Conservation (phyloP, 2,329 filamentous ascomycete species). For the Trichoderma lentiforme region DNA sequence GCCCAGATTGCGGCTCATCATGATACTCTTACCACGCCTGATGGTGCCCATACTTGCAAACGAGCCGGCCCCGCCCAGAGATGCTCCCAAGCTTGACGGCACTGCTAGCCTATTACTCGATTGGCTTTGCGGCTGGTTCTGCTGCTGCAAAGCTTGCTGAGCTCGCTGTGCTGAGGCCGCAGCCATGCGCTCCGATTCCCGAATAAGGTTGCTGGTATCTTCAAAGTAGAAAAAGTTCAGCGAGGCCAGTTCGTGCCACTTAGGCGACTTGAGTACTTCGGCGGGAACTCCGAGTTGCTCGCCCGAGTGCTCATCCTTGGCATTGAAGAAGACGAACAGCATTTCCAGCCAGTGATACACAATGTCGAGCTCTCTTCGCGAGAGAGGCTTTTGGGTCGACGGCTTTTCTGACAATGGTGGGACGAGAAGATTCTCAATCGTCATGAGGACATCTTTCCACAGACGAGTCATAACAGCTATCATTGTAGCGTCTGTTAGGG, state of each 20-base stretch:
- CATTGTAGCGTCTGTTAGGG: slow-evolving; percentile 93
- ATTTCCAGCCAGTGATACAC: slow-evolving; percentile 93
- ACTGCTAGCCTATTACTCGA: slow-evolving; percentile 65
- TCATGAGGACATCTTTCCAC: slow-evolving; percentile 95
- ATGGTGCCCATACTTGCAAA: slow-evolving; percentile 69
- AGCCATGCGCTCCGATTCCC: slow-evolving; percentile 95
- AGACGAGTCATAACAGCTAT: slow-evolving; percentile 95
- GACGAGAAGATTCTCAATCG: slow-evolving; percentile 84
- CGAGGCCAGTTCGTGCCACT: slow-evolving; percentile 95
- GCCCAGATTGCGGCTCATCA: slow-evolving; percentile 90
- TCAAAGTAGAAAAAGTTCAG: slow-evolving; percentile 99
- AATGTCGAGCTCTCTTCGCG: slow-evolving; percentile 84
- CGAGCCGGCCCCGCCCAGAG: slow-evolving; percentile 33
- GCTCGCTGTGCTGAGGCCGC: slow-evolving; percentile 74
- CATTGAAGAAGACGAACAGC: slow-evolving; percentile 93
- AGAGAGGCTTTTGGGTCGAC: slow-evolving; percentile 78
- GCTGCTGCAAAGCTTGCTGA: slow-evolving; percentile 62
- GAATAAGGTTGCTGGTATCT: slow-evolving; percentile 82
- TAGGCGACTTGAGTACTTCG: slow-evolving; percentile 91
- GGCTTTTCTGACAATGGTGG: slow-evolving; percentile 94
- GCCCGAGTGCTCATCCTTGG: slow-evolving; percentile 74
- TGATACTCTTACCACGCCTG: slow-evolving; percentile 71
- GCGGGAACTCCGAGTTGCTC: slow-evolving; percentile 84
- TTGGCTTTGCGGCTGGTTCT: slow-evolving; percentile 44
- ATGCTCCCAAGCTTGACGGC: slow-evolving; percentile 47